These are phyloP conservation scores for Cutaneotrichosporon daszewskae DNA, from an alignment of 1,284 basidiomycete genomes.

Conservation along the genomic window DNA sequence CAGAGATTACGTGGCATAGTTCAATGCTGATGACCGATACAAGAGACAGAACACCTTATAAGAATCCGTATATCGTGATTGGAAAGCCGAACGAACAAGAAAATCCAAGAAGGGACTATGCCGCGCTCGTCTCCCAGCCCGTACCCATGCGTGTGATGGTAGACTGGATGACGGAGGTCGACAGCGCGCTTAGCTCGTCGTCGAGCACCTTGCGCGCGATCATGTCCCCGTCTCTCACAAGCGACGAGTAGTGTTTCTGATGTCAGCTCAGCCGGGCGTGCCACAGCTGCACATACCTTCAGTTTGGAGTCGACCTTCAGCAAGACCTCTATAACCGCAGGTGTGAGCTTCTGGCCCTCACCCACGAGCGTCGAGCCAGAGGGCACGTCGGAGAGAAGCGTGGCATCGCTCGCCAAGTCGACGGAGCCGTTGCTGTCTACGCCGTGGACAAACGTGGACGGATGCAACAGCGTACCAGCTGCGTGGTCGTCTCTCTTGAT, in stretches of 20 bases:
- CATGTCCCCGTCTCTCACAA: slow-evolving; percentile 47
- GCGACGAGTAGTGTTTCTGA: slow-evolving; percentile 33
- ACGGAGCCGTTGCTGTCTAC: background rate
- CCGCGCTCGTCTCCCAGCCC: slow-evolving; percentile 5
- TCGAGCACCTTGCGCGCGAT: slow-evolving; percentile 45
- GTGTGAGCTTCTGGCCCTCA: slow-evolving; percentile 44
- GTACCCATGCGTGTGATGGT: slow-evolving; percentile 1
- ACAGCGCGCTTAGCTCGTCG: slow-evolving; percentile 30
- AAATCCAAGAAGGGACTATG: no score
- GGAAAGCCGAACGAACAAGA: no score
- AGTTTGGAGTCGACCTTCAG: slow-evolving; percentile 47
- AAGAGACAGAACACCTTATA: no score
- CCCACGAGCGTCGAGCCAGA: slow-evolving; percentile 31
- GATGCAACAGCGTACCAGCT: slow-evolving; percentile 27
- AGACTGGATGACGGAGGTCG: no score
- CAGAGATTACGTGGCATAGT: slow-evolving; percentile 1
- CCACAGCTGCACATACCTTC: slow-evolving; percentile 43
- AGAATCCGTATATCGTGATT: no score
- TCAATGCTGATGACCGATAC: no score
- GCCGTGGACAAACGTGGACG: slow-evolving; percentile 28
- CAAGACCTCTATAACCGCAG: slow-evolving; percentile 44
- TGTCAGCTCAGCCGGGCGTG: background rate
- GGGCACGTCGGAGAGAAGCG: slow-evolving; percentile 35
- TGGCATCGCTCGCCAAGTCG: slow-evolving; percentile 25
- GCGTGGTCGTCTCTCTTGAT: slow-evolving; percentile 9